A percentile compares a stretch with the other conserved stretches of the same genome.
Conservation (phyloP, 768 basidiomycete genomes). For the Tylopilus balloui region DNA sequence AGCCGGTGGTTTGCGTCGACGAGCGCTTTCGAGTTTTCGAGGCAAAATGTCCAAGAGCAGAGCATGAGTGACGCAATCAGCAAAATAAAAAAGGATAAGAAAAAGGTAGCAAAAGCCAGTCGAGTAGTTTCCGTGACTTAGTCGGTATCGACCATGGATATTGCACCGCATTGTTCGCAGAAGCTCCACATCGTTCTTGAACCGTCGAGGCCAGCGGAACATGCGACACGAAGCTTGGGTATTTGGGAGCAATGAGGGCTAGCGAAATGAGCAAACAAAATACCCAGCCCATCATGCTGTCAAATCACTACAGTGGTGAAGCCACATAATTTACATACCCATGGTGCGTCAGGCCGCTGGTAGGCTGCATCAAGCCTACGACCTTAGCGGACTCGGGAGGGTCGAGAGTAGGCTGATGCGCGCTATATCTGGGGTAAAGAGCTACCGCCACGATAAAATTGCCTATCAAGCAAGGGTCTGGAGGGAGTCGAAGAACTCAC, state of each 20-base stretch:
- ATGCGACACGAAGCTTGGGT: conserved; percentile 77
- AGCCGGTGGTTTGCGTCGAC: conserved; percentile 23
- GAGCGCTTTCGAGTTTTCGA: conserved; percentile 25
- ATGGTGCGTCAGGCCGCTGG: conserved; percentile 57
- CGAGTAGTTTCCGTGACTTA: conserved; percentile 25
- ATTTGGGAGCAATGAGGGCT: conserved; percentile 74
- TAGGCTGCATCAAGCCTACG: conserved; percentile 68
- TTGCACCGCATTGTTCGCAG: conserved; percentile 85
- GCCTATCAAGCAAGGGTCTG: neutral
- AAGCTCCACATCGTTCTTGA: conserved; percentile 80
- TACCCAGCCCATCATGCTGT: conserved; percentile 12
- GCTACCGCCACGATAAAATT: conserved; percentile 8
- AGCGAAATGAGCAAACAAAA: conserved; percentile 3
- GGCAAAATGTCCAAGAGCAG: conserved; percentile 18
- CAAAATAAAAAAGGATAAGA: conserved; percentile 31
- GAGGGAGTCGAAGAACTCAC: conserved; percentile 34
- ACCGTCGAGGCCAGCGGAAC: conserved; percentile 64
- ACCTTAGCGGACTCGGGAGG: conserved; percentile 43
- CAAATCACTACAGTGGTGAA: conserved; percentile 6
- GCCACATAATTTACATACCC: conserved; percentile 48
- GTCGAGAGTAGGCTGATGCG: conserved; percentile 56
- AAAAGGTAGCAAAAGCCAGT: conserved; percentile 13
- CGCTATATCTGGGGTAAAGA: conserved; percentile 59
- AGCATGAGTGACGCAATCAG: conserved; percentile 28
- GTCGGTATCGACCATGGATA: conserved; percentile 81